phyloP scores from a whole-genome alignment of 1,284 basidiomycete genomes.

The Ganoderma boninense region DNA sequence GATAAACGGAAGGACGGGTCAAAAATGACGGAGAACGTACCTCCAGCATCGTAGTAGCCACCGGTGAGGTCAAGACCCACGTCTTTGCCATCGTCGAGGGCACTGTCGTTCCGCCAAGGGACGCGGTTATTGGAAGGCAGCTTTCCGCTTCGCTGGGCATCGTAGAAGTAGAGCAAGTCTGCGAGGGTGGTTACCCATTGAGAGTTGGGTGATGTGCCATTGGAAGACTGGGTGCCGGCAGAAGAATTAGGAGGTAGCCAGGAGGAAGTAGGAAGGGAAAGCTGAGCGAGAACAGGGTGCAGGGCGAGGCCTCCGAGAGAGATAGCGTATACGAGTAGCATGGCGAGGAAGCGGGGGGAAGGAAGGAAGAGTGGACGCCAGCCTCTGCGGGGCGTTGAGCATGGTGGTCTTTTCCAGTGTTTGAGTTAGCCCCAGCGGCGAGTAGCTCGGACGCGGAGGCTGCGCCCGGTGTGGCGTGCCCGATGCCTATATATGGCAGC shows the following conservation, averaged over 20 bases:
- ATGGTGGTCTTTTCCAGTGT: background rate
- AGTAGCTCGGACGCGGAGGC: background rate
- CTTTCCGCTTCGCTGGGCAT: slow-evolving; percentile 86
- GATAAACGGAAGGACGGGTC: background rate
- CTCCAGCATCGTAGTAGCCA: slow-evolving; percentile 93
- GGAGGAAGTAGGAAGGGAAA: slow-evolving; percentile 68
- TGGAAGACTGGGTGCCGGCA: slow-evolving; percentile 60
- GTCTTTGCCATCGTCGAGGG: slow-evolving; percentile 79
- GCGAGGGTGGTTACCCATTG: slow-evolving; percentile 88
- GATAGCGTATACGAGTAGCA: slow-evolving; percentile 1
- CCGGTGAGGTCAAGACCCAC: slow-evolving; percentile 80
- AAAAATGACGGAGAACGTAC: slow-evolving; percentile 45
- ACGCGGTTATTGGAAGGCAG: slow-evolving; percentile 80
- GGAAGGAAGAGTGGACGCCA: background rate
- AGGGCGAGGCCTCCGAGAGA: slow-evolving; percentile 7
- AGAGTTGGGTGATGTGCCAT: slow-evolving; percentile 59
- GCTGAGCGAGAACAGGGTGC: slow-evolving; percentile 48
- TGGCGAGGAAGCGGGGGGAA: background rate
- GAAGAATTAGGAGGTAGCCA: slow-evolving; percentile 72
- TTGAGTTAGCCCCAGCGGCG: background rate
- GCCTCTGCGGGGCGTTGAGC: background rate
- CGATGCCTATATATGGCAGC: slow-evolving; percentile 19
- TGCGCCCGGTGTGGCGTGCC: slow-evolving; percentile 15
- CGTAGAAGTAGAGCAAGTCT: slow-evolving; percentile 88
- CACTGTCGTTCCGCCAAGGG: slow-evolving; percentile 86